These are phyloP conservation scores for Verticillium nonalfalfae DNA, from an alignment of 2,329 filamentous ascomycete genomes.

Conservation along the genomic window DNA sequence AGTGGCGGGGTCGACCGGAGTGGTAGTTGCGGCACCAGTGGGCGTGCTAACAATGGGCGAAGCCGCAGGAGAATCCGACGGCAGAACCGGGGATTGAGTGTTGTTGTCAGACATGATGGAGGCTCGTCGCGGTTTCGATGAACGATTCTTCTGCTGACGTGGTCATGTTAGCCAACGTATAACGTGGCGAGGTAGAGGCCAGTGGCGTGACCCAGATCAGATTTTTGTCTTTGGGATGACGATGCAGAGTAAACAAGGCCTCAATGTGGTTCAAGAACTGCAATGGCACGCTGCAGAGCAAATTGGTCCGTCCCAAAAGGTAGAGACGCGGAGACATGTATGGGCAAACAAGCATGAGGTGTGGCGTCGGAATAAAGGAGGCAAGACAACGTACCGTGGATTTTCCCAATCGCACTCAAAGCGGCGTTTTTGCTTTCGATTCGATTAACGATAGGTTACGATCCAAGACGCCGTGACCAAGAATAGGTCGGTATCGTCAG, in stretches of 20 bases:
- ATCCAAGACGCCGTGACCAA: neutral
- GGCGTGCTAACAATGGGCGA: neutral
- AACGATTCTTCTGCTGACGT: neutral
- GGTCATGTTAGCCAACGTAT: constrained; percentile 26
- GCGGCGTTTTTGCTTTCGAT: neutral
- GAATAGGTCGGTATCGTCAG: neutral
- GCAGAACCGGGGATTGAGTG: constrained; percentile 1
- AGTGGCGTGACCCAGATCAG: neutral
- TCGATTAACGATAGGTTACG: neutral
- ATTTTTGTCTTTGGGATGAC: neutral
- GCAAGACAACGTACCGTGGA: neutral
- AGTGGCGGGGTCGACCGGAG: constrained; percentile 3
- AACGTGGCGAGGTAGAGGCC: neutral
- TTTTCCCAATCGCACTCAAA: neutral
- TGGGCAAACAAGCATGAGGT: neutral
- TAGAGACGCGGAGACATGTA: neutral
- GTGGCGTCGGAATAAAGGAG: neutral
- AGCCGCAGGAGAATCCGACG: neutral
- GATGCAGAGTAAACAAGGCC: neutral
- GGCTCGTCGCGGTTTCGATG: constrained; percentile 12
- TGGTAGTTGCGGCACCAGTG: neutral
- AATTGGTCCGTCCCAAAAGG: neutral
- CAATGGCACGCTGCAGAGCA: neutral
- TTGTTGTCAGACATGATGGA: constrained; percentile 23
- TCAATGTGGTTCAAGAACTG: neutral